Evolutionary conservation across 805 yeast species (phyloP), one percentile per base, ranked within the genome.

Genomic region (Ogataea zsoltii): DNA sequence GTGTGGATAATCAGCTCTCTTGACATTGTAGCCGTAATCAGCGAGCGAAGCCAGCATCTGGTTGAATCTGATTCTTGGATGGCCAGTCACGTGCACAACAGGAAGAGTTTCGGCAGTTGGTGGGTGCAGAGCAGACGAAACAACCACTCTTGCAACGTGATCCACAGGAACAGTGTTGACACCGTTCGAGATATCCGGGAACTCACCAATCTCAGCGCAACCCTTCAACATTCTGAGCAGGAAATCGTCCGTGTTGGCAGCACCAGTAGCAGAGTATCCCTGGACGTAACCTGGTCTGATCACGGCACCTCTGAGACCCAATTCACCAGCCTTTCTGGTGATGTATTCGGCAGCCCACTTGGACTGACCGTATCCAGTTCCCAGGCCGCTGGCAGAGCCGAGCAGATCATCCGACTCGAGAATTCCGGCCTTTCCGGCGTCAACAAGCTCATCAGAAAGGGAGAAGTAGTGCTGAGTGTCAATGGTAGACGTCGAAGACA

Each of bases 161-260:
- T 95, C 97, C 35, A 94, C 99, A 3, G 99, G 99, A 17, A 89
- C 97, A 86, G 91, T 89, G 68, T 94, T 94, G 31, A 92, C 96
- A 38, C 83, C 79, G 72, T 94, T 94, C 54, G 79, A 67, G 54
- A 94, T 90, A 59, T 85, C 86, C 28, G 99, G 99, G 56, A 79
- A 85, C 40, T 75, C 71, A 10, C 96, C 96, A 48, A 95, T 69
- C 68, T 94, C 96, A 42, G 83, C 83, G 67, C 95, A 84, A 26
- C 99, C 98, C 74, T 94, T 94, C 71, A 94, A 74, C 87, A 91
- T 86, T 67, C 99, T 80, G 53, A 92, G 72, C 60, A 94, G 72
- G 83, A 92, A 94, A 68, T 94, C 99, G 69, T 94, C 99, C 3
- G 98, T 91, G 70, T 92, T 94, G 41, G 95, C 81, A 17, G 95